Percentiles rank a stretch among this genome's conserved stretches.
Evolutionary conservation across 129 eudicot genomes (phyloP).

Genomic region (Centrapalus pauciflorus): DNA sequence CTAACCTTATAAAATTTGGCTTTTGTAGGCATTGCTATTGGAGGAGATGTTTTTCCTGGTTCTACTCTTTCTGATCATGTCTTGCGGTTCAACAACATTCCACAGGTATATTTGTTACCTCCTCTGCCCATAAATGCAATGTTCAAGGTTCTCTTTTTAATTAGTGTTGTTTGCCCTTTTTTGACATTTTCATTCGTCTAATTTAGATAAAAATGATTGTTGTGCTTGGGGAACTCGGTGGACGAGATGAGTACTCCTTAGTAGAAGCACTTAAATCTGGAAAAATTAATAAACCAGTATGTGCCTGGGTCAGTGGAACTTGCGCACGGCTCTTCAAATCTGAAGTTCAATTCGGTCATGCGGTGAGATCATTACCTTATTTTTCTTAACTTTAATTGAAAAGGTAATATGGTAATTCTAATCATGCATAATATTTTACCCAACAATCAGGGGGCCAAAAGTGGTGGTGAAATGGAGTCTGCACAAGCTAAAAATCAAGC

Average conservation of each 20-base stretch:
- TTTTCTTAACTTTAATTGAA: background rate
- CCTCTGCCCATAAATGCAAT: background rate
- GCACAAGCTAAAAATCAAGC: slow-evolving; percentile 99
- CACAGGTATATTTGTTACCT: slow-evolving; percentile 55
- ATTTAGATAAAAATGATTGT: slow-evolving; percentile 88
- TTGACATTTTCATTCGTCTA: slow-evolving; percentile 7
- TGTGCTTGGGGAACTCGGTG: slow-evolving; percentile 97
- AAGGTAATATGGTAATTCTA: slow-evolving; percentile 1
- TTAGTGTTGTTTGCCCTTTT: slow-evolving; percentile 1
- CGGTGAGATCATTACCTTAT: slow-evolving; percentile 46
- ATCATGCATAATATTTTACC: slow-evolving; percentile 1
- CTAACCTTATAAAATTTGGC: too few species aligned
- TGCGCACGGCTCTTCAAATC: slow-evolving; percentile 97
- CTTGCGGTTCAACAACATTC: slow-evolving; percentile 91
- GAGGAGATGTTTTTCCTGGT: slow-evolving; percentile 99
- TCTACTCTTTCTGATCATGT: slow-evolving; percentile 99
- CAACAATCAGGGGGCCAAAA: slow-evolving; percentile 75
- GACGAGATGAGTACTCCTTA: slow-evolving; percentile 94
- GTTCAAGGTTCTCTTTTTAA: background rate
- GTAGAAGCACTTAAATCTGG: slow-evolving; percentile 97
- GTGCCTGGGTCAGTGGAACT: slow-evolving; percentile 99
- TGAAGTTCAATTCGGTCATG: slow-evolving; percentile 97
- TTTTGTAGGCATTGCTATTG: slow-evolving; percentile 86
- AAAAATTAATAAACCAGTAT: slow-evolving; percentile 84
- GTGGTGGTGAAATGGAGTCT: slow-evolving; percentile 97